Conservation (phyloP, 768 basidiomycete genomes). For the Psilocybe cubensis region DNA sequence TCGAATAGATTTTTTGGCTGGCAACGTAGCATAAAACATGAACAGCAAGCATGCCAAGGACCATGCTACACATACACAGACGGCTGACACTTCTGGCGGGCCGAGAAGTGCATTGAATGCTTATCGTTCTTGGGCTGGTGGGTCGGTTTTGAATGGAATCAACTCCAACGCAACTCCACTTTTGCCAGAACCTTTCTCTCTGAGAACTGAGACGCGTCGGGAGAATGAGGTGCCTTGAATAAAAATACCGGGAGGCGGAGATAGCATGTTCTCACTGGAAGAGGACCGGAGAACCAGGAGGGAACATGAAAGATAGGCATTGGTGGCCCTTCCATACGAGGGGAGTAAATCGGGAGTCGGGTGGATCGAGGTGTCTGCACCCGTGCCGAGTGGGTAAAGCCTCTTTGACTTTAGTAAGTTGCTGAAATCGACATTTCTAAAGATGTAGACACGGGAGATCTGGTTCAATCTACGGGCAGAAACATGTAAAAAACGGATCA, state of each 20-base stretch:
- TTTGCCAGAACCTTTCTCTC: neutral
- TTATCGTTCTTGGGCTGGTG: conserved; percentile 1
- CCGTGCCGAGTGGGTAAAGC: neutral
- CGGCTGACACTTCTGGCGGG: conserved; percentile 9
- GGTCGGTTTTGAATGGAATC: conserved; percentile 15
- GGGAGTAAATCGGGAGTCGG: neutral
- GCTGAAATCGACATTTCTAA: neutral
- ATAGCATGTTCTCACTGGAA: neutral
- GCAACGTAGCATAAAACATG: conserved; percentile 1
- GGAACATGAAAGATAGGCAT: neutral
- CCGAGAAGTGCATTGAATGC: conserved; percentile 13
- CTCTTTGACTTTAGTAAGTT: neutral
- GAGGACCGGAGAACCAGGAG: no score
- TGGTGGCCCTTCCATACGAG: neutral
- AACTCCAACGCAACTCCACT: neutral
- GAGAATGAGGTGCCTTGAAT: neutral
- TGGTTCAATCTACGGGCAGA: neutral
- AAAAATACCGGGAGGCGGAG: neutral
- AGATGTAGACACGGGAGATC: neutral
- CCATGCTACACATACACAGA: neutral
- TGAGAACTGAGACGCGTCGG: neutral
- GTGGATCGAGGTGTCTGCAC: neutral
- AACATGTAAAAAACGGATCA: conserved; percentile 16
- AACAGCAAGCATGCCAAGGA: conserved; percentile 13
- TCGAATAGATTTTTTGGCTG: neutral